phyloP scores from a whole-genome alignment of 2,329 filamentous ascomycete genomes.

The Trichoderma endophyticum region DNA sequence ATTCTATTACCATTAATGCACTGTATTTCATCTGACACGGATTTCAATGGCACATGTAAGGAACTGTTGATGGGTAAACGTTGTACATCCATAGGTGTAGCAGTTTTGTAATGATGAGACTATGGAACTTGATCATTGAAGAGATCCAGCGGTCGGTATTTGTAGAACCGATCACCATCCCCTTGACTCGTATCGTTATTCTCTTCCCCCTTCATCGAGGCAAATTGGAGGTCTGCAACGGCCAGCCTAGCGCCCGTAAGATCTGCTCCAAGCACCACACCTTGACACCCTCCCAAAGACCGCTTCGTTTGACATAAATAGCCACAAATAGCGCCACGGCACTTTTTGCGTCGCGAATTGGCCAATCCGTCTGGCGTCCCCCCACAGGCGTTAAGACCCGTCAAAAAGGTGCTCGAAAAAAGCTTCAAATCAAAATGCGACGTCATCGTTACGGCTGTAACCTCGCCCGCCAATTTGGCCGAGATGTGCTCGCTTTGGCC shows the following conservation, averaged over 20 bases:
- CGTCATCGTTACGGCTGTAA: constrained; percentile 18
- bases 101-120: neutral
- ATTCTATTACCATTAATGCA: neutral
- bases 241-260: neutral
- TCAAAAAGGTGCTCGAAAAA: neutral
- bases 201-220: neutral
- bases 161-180: neutral
- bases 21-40: neutral
- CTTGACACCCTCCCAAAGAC: neutral
- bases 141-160: neutral
- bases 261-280: constrained; percentile 5
- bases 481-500: constrained; percentile 3
- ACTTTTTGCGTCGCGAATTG: constrained; percentile 6
- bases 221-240: neutral
- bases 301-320: constrained; percentile 12
- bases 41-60: neutral
- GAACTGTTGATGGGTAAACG: neutral
- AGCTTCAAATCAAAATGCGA: constrained; percentile 8
- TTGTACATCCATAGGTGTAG: neutral
- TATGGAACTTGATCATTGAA: no score
- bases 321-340: neutral
- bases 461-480: constrained; percentile 13
- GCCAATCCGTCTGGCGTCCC: constrained; percentile 1
- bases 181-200: neutral
- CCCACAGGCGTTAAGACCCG: neutral